Conservation (phyloP, 768 basidiomycete species). For the Pleurotus platypus region DNA sequence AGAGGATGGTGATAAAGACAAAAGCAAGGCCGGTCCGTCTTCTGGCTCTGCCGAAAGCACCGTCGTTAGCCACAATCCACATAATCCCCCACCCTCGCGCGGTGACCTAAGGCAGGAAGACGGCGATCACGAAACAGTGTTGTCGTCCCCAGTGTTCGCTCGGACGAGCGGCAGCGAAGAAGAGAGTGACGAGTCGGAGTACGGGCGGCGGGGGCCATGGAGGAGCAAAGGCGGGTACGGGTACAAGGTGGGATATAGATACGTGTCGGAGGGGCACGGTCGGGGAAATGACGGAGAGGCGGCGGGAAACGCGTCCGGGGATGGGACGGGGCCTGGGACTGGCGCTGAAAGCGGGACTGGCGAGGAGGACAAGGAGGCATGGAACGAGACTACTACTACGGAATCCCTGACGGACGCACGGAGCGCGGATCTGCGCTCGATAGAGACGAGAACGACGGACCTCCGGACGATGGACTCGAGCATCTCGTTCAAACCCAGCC, state of each 20-base stretch:
- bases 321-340: conserved; percentile 1
- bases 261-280: neutral
- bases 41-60: neutral
- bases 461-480: neutral
- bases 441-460: neutral
- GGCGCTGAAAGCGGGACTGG: neutral
- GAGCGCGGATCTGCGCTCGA: neutral
- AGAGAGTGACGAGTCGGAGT: conserved; percentile 1
- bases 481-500: no score
- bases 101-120: neutral
- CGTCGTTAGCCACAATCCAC: neutral
- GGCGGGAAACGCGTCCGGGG: neutral
- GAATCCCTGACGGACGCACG: neutral
- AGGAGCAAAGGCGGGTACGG: conserved; percentile 8
- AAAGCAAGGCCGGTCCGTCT: neutral
- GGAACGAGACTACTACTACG: neutral
- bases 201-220: neutral
- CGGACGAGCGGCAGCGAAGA: conserved; percentile 7
- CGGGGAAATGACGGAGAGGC: neutral
- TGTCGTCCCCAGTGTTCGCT: conserved; percentile 8
- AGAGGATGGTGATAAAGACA: neutral
- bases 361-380: neutral
- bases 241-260: conserved; percentile 1
- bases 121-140: neutral
- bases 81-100: neutral